Base-by-base conservation (phyloP, 768 basidiomycete species). In the Trametes elegans region DNA sequence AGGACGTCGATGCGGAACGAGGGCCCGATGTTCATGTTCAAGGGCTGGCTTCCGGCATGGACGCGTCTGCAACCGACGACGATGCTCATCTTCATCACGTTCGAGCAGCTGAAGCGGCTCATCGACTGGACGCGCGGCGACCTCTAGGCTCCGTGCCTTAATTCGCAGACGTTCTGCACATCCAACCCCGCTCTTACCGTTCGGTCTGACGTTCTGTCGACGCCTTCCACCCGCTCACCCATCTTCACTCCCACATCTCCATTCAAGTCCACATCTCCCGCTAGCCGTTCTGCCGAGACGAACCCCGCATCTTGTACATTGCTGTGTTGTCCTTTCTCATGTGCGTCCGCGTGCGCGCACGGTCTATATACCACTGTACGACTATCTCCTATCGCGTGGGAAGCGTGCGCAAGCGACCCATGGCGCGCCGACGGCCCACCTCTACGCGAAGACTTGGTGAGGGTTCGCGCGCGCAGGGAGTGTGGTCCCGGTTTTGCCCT, bases 21-120 rank as follows among this genome's bases (percentile, higher is more conserved):
- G 62, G 91, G 91, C 13, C 69, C 88, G 3, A 87, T 87, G 82
- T 93, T 93, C 79, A 88, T 93, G 87, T 91, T 93, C 77, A 91
- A 90, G 68, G 91, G 91, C 58, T 93, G 91, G 91, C 70, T 93
- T 8, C 91, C 91, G 0, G 89, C 90, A 10, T 93, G 90, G 90
- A 80, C 82, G 47, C 78, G 91, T 68, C 77, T 93, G 34, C 88
- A 93, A 66, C 91, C 90, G 0, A 93, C 90, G 38, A 93, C 91
- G 3, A 90, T 93, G 59, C 77, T 93, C 34, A 93, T 92, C 67
- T 93, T 92, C 76, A 68, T 93, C 59, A 90, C 87, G 7, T 76
- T 93, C 34, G 90, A 93, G 65, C 89, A 91, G 69, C 68, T 91
- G 60, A 91, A 83, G 79, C 85, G 84, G 49, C 63, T 74, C 3